Base-by-base conservation (phyloP, 1,284 basidiomycete species). In the Apiotrichum sp. region DNA sequence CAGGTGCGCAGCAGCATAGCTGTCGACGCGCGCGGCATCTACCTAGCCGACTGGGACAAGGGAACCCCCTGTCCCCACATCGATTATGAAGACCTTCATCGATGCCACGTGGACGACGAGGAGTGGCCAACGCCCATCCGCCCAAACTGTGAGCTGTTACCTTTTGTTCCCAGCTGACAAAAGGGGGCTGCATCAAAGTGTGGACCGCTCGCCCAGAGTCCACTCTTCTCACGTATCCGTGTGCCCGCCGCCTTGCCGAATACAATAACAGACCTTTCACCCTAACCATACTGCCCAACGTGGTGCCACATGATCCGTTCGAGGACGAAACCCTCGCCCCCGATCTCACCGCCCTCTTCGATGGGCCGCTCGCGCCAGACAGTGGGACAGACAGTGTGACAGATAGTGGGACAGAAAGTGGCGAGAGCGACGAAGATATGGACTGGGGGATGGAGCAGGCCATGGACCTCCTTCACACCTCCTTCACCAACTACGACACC, bases 31-130 rank as follows among this genome's bases (percentile, higher is more conserved):
- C 56, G 56, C 32, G 56, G 34, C 4, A 16, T 57, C 29, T 57
- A 53, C 47, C 45, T 57, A 34, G 41, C 41, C 36, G 56, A 57
- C 51, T 57, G 51, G 51, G 56, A 57, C 47, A 50, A 36, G 47
- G 56, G 56, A 11, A 36, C 29, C 41, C 50, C 50, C 29, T 46
- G 49, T 36, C 6, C 1, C 9, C 16, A 11, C 4, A 22, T 45
- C 3, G 14, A 16, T 2, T 52, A 52, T 40, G 50, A 44, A 10
- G 34, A 43, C 8, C 10, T 49, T 41, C 47, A 52, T 36, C 10
- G 11, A 2, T 10, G 10, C 10, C 22, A 48, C 16, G 11, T 29
- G 29, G 32, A 13, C 4, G 33, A 36, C 16, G 50, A 39, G 6
- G 3, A 4, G n/a, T 57, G 55, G 50, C 41, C 41, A 13, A 13